Evolutionary conservation across 164 flowering plant species (phyloP).

Genomic region (Nelumbo lutea): DNA sequence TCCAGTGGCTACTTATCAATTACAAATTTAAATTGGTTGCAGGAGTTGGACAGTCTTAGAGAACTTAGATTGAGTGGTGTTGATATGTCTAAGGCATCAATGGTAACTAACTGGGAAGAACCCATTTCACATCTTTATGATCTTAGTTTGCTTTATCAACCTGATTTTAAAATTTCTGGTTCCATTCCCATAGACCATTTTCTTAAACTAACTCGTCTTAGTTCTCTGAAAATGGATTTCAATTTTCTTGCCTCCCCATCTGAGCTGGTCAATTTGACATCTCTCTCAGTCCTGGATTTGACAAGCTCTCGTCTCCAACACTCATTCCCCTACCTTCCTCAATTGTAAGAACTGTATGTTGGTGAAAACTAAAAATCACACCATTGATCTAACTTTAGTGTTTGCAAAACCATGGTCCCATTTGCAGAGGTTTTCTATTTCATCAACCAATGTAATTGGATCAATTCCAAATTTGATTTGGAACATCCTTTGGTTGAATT

Average conservation of each 20-base stretch:
- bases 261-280: slow-evolving; percentile 15
- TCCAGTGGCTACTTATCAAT: slow-evolving; percentile 6
- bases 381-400: too few species aligned
- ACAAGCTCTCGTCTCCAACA: slow-evolving; percentile 3
- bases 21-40: slow-evolving; percentile 14
- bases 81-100: slow-evolving; percentile 12
- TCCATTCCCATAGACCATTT: slow-evolving; percentile 6
- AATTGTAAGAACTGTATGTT: slow-evolving; percentile 8
- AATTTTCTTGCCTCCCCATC: slow-evolving; percentile 17
- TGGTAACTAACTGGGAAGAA: slow-evolving; percentile 13
- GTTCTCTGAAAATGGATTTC: slow-evolving; percentile 8
- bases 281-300: slow-evolving; percentile 15
- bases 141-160: slow-evolving; percentile 18
- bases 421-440: neutral
- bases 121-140: slow-evolving; percentile 13
- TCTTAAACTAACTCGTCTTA: slow-evolving; percentile 15
- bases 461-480: slow-evolving; percentile 3
- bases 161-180: slow-evolving; percentile 16
- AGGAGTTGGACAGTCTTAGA: slow-evolving; percentile 12
- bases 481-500: neutral
- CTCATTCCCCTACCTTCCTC: slow-evolving; percentile 15
- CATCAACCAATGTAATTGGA: neutral
- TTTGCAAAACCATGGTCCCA: slow-evolving; percentile 1
- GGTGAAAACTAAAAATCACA: neutral
- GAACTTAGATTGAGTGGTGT: slow-evolving; percentile 14